These are phyloP conservation scores for Calonectria pseudoturangicola DNA, from an alignment of 2,329 filamentous ascomycete genomes.

Conservation along the genomic window DNA sequence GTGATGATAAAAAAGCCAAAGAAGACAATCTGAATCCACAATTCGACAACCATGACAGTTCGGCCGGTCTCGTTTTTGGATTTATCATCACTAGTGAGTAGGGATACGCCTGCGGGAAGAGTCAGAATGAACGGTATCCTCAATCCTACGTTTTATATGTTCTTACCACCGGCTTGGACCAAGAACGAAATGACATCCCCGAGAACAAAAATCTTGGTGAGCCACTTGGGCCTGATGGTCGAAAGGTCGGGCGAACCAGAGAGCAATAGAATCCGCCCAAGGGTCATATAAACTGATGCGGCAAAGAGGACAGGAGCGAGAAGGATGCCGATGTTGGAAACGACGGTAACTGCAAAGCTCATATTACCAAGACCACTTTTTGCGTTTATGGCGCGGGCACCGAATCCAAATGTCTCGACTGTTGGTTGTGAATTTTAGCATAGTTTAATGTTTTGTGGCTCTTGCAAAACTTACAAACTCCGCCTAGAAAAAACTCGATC, in stretches of 20 bases:
- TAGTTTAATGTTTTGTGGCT: no score
- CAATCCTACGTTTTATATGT: not conserved
- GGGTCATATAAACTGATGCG: not conserved
- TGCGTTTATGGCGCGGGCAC: not conserved
- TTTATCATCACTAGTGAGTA: not conserved
- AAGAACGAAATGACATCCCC: not conserved
- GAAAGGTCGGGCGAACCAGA: not conserved
- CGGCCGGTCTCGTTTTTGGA: not conserved
- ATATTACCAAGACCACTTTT: not conserved
- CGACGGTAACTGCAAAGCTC: not conserved
- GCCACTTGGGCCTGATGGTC: not conserved
- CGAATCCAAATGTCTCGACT: not conserved
- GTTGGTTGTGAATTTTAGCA: no score
- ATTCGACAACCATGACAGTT: not conserved
- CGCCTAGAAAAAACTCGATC: not conserved
- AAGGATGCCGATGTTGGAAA: slow-evolving; percentile 2
- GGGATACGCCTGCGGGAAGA: not conserved
- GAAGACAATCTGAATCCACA: slow-evolving; percentile 1
- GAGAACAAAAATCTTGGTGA: not conserved
- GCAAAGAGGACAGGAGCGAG: not conserved
- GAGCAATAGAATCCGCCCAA: not conserved
- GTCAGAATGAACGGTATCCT: not conserved
- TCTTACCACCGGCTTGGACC: not conserved
- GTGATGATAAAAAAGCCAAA: not conserved
- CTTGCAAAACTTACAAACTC: not conserved